phyloP scores from a whole-genome alignment of 257 asterid genomes.

The Marsdenia floribunda region DNA sequence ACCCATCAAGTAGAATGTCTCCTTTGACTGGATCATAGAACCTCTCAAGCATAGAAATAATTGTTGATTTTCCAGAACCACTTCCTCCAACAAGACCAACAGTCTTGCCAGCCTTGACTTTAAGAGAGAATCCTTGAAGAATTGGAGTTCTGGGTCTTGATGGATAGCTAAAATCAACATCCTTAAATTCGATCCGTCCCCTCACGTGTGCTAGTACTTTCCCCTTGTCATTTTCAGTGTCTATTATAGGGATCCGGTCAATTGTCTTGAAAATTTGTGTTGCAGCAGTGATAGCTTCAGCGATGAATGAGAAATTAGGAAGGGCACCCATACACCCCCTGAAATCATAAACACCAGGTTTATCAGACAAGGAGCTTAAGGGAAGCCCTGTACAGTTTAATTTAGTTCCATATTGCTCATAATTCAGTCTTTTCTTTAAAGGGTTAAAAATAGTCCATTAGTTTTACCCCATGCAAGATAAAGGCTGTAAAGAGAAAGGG shows the following conservation, averaged over 20 bases:
- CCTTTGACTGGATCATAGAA: constrained; percentile 66
- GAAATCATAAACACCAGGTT: constrained; percentile 11
- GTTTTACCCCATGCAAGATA: neutral
- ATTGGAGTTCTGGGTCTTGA: constrained; percentile 49
- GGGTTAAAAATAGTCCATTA: too few species aligned
- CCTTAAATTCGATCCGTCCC: constrained; percentile 66
- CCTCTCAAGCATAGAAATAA: constrained; percentile 59
- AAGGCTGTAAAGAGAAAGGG: neutral
- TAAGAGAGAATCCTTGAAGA: constrained; percentile 50
- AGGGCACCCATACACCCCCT: constrained; percentile 67
- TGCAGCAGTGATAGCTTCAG: constrained; percentile 51
- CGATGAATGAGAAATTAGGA: constrained; percentile 55
- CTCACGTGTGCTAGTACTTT: constrained; percentile 32
- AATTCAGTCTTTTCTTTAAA: neutral
- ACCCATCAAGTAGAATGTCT: constrained; percentile 59
- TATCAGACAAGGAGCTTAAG: neutral
- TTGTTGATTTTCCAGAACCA: constrained; percentile 76
- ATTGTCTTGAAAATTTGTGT: constrained; percentile 48
- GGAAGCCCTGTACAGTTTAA: neutral
- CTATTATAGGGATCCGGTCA: constrained; percentile 46
- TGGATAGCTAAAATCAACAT: constrained; percentile 62
- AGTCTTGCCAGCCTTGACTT: constrained; percentile 46
- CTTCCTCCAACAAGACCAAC: constrained; percentile 80
- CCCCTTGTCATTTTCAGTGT: constrained; percentile 39
- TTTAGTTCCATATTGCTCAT: neutral